Evolutionary conservation across 371 early-diverging fungal genomes (phyloP), one percentile per base, ranked within the genome.

Genomic region (Mortierella sp.): DNA sequence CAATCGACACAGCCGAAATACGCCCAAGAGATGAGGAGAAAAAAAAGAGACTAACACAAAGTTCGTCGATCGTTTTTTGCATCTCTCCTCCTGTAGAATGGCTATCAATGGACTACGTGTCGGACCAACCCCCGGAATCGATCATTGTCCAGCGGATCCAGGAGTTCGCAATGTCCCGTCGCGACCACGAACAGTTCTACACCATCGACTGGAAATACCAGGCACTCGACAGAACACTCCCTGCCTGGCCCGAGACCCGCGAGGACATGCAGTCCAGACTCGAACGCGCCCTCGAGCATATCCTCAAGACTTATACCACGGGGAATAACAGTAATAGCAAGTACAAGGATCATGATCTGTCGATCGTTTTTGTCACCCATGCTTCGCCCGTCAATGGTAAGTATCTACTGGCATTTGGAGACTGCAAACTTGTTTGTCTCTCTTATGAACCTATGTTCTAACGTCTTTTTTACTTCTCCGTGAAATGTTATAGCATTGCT

Each of bases 121-220:
- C 79, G 34, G 76, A 67, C n/a, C 79, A 70, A 53, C 79, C 76
- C 8, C 79, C 84, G 0, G 76, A 79, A 14, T 79, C 84, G 8
- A 79, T 83, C 50, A 83, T 83, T 24, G 73, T 83, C n/a, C 84
- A 83, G 44, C 68, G 84, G 43, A 83, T 83, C 71, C 84, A 83
- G 53, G 84, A 83, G 26, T 83, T 83, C 63, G 84, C 84, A 7
- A 61, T 76, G 70, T 52, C 84, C 11, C 52, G 84, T 13, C 53
- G 73, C 9, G 84, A 83, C 14, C 79, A 83, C 29, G 76, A 78
- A 34, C 72, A 71, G 47, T 83, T 55, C 73, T 83, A 83, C n/a
- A 16, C 72, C 10, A 66, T 83, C 64, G 84, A 83, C 50, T 83
- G 84, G 84, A 83, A 83, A 34, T 83, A 83, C 70, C n/a, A 40